phyloP scores from a whole-genome alignment of 345 rosid species.

The Citrus cavaleriei region DNA sequence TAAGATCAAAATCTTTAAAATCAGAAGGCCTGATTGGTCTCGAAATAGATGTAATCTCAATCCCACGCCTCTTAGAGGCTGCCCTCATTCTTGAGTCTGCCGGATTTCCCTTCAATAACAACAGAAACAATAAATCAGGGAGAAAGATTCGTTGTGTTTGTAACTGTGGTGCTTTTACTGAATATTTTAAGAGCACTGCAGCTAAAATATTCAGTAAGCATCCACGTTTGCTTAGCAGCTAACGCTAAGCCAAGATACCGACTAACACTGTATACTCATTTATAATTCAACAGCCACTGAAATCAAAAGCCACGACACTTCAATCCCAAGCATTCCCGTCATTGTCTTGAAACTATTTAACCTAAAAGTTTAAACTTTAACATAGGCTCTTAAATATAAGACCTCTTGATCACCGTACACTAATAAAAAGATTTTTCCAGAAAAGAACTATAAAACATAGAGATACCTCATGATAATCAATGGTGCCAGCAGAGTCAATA shows the following conservation, averaged over 20 bases:
- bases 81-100: constrained; percentile 94
- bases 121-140: background rate
- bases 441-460: background rate
- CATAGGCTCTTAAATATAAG: background rate
- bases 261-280: background rate
- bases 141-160: background rate
- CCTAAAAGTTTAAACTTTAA: background rate
- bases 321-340: background rate
- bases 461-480: constrained; percentile 76
- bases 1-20: constrained; percentile 78
- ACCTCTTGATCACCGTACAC: background rate
- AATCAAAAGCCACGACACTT: background rate
- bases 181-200: background rate
- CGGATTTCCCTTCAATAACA: constrained; percentile 55
- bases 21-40: constrained; percentile 88
- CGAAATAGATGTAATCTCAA: constrained; percentile 86
- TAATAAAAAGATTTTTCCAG: background rate
- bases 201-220: background rate
- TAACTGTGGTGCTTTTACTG: background rate
- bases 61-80: constrained; percentile 73
- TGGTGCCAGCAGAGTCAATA: constrained; percentile 95
- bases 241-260: background rate
- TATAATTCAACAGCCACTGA: background rate
- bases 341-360: background rate
- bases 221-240: background rate